These are phyloP conservation scores for Zizania palustris DNA, from an alignment of 202 grass and related monocot species.

Conservation along the genomic window DNA sequence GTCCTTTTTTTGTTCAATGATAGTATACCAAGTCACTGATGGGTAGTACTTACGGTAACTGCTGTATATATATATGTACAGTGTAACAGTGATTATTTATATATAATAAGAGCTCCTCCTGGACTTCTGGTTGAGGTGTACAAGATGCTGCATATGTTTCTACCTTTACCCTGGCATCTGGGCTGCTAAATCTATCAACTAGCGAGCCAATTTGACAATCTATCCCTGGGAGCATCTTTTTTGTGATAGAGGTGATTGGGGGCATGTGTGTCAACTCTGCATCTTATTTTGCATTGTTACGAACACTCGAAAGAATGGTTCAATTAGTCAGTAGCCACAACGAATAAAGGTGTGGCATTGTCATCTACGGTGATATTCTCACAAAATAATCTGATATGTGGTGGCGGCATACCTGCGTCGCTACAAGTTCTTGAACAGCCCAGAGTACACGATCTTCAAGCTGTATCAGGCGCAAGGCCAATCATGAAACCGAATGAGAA, in stretches of 20 bases:
- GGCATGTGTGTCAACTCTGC: slow-evolving; percentile 8
- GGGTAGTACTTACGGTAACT: slow-evolving; percentile 40
- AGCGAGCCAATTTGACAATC: slow-evolving; percentile 22
- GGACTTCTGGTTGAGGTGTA: slow-evolving; percentile 28
- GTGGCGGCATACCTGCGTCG: background rate
- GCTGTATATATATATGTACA: slow-evolving; percentile 79
- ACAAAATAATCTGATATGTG: background rate
- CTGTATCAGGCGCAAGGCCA: background rate
- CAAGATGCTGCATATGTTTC: background rate
- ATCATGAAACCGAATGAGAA: background rate
- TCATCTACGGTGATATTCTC: background rate
- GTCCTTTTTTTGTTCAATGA: slow-evolving; percentile 37
- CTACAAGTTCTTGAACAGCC: background rate
- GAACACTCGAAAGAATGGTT: background rate
- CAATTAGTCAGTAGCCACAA: background rate
- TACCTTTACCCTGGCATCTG: background rate
- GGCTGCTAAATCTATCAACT: slow-evolving; percentile 14
- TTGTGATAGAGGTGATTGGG: background rate
- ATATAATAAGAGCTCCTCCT: slow-evolving; percentile 41
- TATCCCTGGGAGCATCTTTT: background rate
- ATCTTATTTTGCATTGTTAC: background rate
- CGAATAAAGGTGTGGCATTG: background rate
- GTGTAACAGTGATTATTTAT: slow-evolving; percentile 40
- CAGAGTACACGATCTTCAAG: background rate
- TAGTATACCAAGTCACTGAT: slow-evolving; percentile 41